phyloP scores from a whole-genome alignment of 176 grass and related monocot species.

The Carex cristatella region DNA sequence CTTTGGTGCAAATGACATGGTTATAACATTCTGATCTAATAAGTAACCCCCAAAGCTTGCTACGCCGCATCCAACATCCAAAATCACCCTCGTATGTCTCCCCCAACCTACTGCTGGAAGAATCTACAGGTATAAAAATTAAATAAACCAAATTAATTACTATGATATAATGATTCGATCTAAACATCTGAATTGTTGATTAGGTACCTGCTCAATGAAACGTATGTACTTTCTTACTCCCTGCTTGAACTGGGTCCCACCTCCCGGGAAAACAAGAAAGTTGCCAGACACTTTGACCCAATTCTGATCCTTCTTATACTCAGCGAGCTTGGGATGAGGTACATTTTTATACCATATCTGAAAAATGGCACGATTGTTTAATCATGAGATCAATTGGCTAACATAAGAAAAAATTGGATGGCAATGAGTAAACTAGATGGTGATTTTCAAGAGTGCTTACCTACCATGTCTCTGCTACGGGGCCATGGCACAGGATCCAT shows the following conservation, averaged over 20 bases:
- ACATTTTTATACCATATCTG: constrained; percentile 99
- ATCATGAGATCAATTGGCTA: background rate
- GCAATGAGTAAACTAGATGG: background rate
- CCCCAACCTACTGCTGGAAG: constrained; percentile 71
- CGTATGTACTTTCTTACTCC: constrained; percentile 65
- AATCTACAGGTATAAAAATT: constrained; percentile 40
- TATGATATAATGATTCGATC: background rate
- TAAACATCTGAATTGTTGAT: constrained; percentile 15
- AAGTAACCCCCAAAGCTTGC: constrained; percentile 92
- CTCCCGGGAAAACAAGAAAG: constrained; percentile 78
- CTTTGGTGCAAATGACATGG: constrained; percentile 92
- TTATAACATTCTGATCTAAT: constrained; percentile 83
- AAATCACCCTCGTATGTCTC: constrained; percentile 58
- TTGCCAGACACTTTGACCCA: constrained; percentile 70
- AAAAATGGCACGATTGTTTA: constrained; percentile 12
- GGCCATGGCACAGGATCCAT: constrained; percentile 61
- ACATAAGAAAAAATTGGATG: background rate
- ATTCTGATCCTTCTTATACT: constrained; percentile 96
- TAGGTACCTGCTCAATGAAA: constrained; percentile 77
- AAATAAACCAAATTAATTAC: constrained; percentile 14
- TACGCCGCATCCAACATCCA: constrained; percentile 93
- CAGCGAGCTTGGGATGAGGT: constrained; percentile 84
- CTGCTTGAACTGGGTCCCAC: constrained; percentile 89
- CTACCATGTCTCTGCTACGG: constrained; percentile 96
- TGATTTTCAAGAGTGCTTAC: constrained; percentile 32